Base-by-base conservation (phyloP, 148 eudicot species). In the Arctostaphylos glauca region DNA sequence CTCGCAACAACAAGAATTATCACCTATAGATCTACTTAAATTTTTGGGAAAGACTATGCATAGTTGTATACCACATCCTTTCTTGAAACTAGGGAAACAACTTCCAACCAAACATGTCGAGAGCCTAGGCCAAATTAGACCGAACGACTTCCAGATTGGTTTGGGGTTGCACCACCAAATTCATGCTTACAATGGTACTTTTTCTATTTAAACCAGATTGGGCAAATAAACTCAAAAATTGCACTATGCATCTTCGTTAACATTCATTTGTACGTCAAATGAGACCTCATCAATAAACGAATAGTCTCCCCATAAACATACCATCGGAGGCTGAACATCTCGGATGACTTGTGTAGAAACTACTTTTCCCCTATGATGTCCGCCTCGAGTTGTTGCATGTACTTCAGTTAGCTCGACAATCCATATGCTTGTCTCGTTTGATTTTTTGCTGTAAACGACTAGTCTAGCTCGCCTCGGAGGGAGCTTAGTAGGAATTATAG, bases 321-420 rank as follows among this genome's bases (percentile, higher is more conserved):
- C 98, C 94, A 92, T 92, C 23, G 98, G 98, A 86, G 98, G 98
- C 88, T 94, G 98, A 48, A 94, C 98, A 84, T 94, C 93, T 48
- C 88, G 92, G n/a, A 92, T 86, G 73, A 91, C 91, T 83, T 84
- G 79, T 54, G 94, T 86, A 15, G 96, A 91, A 76, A 92, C 89
- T 67, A 94, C 94, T 91, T 92, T 92, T 50, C 96, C 98, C 87
- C 94, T 91, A 62, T 94, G 95, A 80, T 94, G 96, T 16, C 98
- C 98, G 48, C 98, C 92, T 89, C 95, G 90, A 77, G 98, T 92
- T 52, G 91, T 84, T 53, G 98, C 98, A 85, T 92, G 95, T 82
- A 92, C 95, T 87, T 94, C 91, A 52, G 89, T 84, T 21, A 94
- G 90, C 80, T 94, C 94, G 62, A 94, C 98, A 80, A 88, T 87